Conservation (phyloP, 306 rosid species). For the Rosa persica region DNA sequence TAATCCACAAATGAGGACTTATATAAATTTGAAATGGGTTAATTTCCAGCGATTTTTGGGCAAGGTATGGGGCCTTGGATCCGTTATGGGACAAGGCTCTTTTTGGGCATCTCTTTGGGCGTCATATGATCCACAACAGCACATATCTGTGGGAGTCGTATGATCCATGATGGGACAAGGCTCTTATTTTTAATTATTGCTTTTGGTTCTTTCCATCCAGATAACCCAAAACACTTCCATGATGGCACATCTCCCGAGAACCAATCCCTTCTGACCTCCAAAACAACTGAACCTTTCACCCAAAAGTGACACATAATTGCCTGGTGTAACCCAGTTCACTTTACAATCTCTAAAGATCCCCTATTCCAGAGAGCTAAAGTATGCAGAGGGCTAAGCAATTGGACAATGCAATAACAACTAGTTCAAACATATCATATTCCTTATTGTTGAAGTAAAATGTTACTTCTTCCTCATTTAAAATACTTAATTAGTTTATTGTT, state of each 20-base stretch:
- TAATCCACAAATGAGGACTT: neutral
- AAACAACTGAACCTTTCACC: neutral
- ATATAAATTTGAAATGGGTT: neutral
- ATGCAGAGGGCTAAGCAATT: neutral
- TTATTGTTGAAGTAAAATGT: neutral
- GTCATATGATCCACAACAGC: neutral
- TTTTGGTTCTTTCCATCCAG: neutral
- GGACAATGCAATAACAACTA: neutral
- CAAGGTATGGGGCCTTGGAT: neutral
- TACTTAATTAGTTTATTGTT: constrained; percentile 27
- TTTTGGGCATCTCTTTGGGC: neutral
- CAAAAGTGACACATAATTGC: neutral
- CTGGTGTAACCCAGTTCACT: neutral
- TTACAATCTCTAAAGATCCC: neutral
- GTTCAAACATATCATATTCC: neutral
- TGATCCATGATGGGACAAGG: neutral
- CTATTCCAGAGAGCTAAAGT: neutral
- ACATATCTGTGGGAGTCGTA: neutral
- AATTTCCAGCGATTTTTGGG: neutral
- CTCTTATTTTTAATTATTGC: neutral
- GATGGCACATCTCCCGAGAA: neutral
- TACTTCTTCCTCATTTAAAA: constrained; percentile 10
- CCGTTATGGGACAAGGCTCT: neutral
- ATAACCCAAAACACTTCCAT: neutral
- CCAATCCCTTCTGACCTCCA: neutral